Conservation (phyloP, 805 yeast species). For the Kazachstania psychrophila region DNA sequence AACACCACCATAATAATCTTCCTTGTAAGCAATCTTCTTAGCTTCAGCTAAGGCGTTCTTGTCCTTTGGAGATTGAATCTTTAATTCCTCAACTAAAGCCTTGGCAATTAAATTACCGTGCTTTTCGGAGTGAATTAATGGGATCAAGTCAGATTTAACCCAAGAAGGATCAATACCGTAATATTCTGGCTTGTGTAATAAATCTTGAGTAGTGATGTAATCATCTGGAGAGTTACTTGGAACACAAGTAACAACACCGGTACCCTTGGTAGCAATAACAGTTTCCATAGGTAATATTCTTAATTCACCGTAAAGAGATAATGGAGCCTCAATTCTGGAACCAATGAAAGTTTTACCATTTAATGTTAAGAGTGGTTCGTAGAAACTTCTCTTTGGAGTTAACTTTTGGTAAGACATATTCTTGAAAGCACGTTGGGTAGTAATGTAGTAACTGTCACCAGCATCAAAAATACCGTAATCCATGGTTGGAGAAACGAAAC, state of each 20-base stretch:
- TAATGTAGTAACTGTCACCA: conserved; percentile 65
- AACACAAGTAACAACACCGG: conserved; percentile 98
- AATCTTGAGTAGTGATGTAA: conserved; percentile 74
- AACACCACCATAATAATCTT: conserved; percentile 86
- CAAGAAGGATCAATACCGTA: conserved; percentile 78
- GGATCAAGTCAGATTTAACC: conserved; percentile 64
- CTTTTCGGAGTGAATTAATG: conserved; percentile 70
- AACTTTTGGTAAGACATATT: conserved; percentile 94
- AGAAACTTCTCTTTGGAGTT: conserved; percentile 81
- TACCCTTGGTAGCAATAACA: conserved; percentile 88
- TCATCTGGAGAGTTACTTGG: conserved; percentile 99
- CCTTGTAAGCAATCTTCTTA: conserved; percentile 91
- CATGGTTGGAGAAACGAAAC: conserved; percentile 94
- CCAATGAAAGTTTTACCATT: conserved; percentile 75
- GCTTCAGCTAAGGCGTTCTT: conserved; percentile 78
- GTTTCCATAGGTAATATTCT: conserved; percentile 96
- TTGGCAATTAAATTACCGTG: conserved; percentile 89
- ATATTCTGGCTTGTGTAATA: conserved; percentile 82
- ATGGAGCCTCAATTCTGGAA: conserved; percentile 77
- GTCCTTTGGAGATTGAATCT: conserved; percentile 93
- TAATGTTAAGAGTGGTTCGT: conserved; percentile 48
- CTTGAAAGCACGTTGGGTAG: conserved; percentile 92
- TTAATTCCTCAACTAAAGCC: conserved; percentile 69
- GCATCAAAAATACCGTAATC: conserved; percentile 86
- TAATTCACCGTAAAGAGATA: conserved; percentile 57